Base-by-base conservation (phyloP, 768 basidiomycete species). In the Termitomyces titanicus region DNA sequence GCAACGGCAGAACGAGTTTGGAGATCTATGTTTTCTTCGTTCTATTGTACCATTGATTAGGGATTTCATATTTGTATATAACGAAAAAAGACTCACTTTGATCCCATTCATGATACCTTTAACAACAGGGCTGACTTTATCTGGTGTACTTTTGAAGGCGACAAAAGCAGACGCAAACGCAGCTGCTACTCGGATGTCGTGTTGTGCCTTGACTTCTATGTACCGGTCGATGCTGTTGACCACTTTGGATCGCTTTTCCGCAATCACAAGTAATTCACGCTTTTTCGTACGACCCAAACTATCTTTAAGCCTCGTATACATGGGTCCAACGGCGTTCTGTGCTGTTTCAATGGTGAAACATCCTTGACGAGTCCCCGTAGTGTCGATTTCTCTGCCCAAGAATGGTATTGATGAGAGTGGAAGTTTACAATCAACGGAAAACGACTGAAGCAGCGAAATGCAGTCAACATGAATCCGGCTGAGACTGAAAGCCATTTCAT, bases 61-160 rank as follows among this genome's bases (percentile, higher is more conserved):
- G 43, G 15, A 35, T 37, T 25, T 38, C 1, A 24, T 54, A 13
- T 20, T 31, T 7, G 31, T 9, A 47, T 3, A 10, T 15, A 27
- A 15, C 2, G 35, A 24, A 11, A 35, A 45, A 31, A 10, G 5
- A 54, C 81, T 40, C 50, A 92, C 95, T 84, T 97, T 98, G 76
- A 98, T 88, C 22, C 94, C 92, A 54, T 94, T 96, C 90, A 98
- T 98, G 53, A 98, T 86, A 22, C 92, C 93, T 68, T 95, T 94
- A 42, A 99, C 94, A 46, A 99, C 85, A 0, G 97, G 95, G 62
- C 92, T 96, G 58, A 98, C 86, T 73, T 97, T 98, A 57, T 93
- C 85, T 0, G 97, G 96, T 11, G 92, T 85, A 33, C 84, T 84
- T 66, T 82, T 80, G 60, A 98, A 84, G 8, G 94, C 88, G 12